A percentile compares a stretch with the other conserved stretches of the same genome.
Evolutionary conservation across 139 green algal genomes (phyloP).

Genomic region (Coccomyxa sp.): DNA sequence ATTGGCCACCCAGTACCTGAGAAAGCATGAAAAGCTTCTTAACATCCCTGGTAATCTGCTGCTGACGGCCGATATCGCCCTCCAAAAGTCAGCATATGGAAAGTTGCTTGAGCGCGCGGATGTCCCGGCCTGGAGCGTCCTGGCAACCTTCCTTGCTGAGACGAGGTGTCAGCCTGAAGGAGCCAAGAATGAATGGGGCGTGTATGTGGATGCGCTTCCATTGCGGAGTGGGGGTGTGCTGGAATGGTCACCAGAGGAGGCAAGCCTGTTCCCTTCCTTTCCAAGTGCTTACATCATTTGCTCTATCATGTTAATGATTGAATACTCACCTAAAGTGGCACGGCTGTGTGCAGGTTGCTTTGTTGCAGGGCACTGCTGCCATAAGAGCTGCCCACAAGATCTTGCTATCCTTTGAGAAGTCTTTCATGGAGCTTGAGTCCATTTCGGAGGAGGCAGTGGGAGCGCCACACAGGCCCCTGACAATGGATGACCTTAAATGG

Average conservation of each 20-base stretch:
- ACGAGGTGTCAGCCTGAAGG: not conserved
- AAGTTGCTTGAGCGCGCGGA: conserved; percentile 2
- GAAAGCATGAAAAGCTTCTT: conserved; percentile 41
- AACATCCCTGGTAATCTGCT: conserved; percentile 39
- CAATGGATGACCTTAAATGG: conserved; percentile 29
- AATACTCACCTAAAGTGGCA: not conserved
- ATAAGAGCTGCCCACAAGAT: conserved; percentile 31
- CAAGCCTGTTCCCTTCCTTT: conserved; percentile 10
- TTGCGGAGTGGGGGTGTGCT: conserved; percentile 45
- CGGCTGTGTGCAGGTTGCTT: not conserved
- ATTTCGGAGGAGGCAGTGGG: conserved; percentile 13
- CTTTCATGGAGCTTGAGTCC: conserved; percentile 36
- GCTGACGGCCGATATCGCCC: conserved; percentile 41
- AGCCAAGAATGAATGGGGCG: conserved; percentile 16
- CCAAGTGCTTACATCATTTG: not conserved
- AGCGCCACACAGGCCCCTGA: conserved; percentile 27
- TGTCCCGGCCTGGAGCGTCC: conserved; percentile 56
- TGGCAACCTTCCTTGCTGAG: conserved; percentile 60
- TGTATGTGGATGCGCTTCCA: conserved; percentile 46
- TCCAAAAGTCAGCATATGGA: conserved; percentile 13
- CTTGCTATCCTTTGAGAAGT: conserved; percentile 20
- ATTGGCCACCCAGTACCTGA: conserved; percentile 32
- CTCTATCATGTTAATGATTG: not conserved
- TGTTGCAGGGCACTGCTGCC: conserved; percentile 31
- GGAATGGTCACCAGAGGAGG: conserved; percentile 55